Evolutionary conservation across 73 alveolate genomes (phyloP).

Genomic region (Paramecium pentaurelia): DNA sequence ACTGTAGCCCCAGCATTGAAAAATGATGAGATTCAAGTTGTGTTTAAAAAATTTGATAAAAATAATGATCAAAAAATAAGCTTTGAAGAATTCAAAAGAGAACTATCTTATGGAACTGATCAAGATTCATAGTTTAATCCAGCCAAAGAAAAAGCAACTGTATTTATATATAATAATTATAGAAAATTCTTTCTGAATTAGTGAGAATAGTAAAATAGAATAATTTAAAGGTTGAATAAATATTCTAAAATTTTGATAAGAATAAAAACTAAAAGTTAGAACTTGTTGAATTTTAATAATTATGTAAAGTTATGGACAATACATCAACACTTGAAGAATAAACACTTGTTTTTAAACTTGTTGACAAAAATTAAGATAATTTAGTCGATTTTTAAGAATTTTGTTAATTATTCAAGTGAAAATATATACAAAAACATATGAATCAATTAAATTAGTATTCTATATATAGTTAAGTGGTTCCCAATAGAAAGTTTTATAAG

Average conservation of each 20-base stretch:
- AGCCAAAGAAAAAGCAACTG: neutral
- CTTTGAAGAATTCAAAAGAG: neutral
- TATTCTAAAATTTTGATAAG: neutral
- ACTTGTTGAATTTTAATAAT: neutral
- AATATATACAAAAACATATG: neutral
- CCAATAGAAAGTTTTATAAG: neutral
- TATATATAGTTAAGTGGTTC: neutral
- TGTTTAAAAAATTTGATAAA: neutral
- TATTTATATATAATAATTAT: neutral
- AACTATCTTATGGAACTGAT: neutral
- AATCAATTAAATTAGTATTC: neutral
- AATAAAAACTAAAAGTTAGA: neutral
- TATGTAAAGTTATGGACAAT: neutral
- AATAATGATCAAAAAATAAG: neutral
- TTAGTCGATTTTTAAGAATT: neutral
- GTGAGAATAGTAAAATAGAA: neutral
- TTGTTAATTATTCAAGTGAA: neutral
- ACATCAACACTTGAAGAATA: neutral
- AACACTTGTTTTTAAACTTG: neutral
- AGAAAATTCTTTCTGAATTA: neutral
- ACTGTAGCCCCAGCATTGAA: conserved; percentile 60
- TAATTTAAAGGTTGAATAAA: neutral
- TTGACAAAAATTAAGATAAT: neutral
- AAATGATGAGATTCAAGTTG: neutral
- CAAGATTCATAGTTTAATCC: conserved; percentile 6